Evolutionary conservation across 2,329 filamentous ascomycete genomes (phyloP).

Genomic region (Hypoxylon sp.): DNA sequence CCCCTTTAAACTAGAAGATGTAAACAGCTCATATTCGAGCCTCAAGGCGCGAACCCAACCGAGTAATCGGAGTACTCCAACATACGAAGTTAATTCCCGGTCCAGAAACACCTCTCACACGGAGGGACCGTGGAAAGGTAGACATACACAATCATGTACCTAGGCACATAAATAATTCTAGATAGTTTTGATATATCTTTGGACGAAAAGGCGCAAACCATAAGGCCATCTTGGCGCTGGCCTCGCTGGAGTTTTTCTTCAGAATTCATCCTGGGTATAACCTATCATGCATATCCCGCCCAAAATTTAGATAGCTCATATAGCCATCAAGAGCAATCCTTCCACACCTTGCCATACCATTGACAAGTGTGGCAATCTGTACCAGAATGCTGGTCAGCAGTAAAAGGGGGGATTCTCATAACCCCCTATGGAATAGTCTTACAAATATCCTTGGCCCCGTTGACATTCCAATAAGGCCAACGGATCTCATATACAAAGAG

Average conservation of each 20-base stretch:
- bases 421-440: not conserved
- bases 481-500: not conserved
- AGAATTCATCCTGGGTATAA: constrained; percentile 2
- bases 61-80: too few species aligned
- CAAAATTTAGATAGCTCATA: not conserved
- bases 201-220: not conserved
- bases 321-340: not conserved
- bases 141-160: not conserved
- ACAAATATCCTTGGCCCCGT: not conserved
- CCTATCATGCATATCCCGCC: constrained; percentile 1
- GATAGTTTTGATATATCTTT: not conserved
- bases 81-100: too few species aligned
- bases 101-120: not conserved
- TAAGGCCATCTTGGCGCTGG: not conserved
- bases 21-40: not conserved
- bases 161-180: not conserved
- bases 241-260: not conserved
- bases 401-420: not conserved
- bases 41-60: too few species aligned
- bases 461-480: not conserved
- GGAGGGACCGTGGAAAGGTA: not conserved
- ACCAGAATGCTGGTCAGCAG: not conserved
- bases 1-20: too few species aligned
- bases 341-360: not conserved
- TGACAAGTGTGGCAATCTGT: not conserved